Conservation (phyloP, 2,329 filamentous ascomycete genomes). For the Pseudodiploospora longispora region DNA sequence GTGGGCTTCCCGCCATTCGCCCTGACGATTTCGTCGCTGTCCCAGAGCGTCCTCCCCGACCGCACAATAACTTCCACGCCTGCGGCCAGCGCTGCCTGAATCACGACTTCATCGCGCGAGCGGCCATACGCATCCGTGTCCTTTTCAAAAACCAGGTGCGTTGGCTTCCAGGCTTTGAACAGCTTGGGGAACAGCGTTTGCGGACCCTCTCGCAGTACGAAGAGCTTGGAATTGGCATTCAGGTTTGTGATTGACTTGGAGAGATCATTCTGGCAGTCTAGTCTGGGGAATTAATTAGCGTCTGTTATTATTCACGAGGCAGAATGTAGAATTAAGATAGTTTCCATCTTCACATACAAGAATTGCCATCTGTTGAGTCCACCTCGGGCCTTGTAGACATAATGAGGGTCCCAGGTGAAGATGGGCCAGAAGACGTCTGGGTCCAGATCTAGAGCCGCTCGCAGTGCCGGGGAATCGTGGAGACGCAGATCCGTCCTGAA, state of each 20-base stretch:
- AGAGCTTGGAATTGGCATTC: conserved; percentile 63
- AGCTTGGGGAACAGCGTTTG: conserved; percentile 65
- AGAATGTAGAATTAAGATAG: neutral
- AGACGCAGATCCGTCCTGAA: conserved; percentile 71
- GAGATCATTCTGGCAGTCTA: conserved; percentile 63
- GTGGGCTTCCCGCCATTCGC: conserved; percentile 61
- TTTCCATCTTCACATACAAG: too few relatives aligned
- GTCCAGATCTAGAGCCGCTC: conserved; percentile 62
- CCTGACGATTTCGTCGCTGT: conserved; percentile 60
- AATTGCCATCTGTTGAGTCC: conserved; percentile 70
- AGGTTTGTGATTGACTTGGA: conserved; percentile 58
- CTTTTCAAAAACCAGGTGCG: conserved; percentile 71
- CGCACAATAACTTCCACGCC: conserved; percentile 61
- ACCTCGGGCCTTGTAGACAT: conserved; percentile 64
- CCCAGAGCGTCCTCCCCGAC: conserved; percentile 63
- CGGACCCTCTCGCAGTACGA: conserved; percentile 64
- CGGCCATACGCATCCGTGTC: conserved; percentile 68
- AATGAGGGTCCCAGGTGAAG: conserved; percentile 76
- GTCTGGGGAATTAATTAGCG: neutral
- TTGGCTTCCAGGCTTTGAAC: conserved; percentile 65
- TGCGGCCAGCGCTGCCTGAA: conserved; percentile 50
- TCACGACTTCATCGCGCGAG: conserved; percentile 53
- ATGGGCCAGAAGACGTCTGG: conserved; percentile 64
- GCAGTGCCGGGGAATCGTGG: conserved; percentile 67
- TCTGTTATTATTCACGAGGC: neutral